Conservation (phyloP, 2,329 filamentous ascomycete species). For the Penicillium rolfsii region DNA sequence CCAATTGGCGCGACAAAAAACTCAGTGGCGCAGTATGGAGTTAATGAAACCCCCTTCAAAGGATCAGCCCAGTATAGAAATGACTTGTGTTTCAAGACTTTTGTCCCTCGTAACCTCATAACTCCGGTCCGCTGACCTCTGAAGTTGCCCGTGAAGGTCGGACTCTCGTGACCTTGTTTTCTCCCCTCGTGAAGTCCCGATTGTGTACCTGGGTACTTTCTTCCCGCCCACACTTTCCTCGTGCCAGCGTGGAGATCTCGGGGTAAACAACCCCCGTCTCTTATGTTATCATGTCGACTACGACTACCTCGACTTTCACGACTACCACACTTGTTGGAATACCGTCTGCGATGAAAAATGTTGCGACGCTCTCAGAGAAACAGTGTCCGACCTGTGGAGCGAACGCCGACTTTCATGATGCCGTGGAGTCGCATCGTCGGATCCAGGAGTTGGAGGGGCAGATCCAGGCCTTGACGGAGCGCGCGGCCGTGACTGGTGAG, state of each 20-base stretch:
- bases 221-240: constrained; percentile 1
- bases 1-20: constrained; percentile 13
- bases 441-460: constrained; percentile 60
- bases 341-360: constrained; percentile 34
- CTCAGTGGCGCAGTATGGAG: constrained; percentile 25
- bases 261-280: constrained; percentile 16
- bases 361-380: constrained; percentile 27
- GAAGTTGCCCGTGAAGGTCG: background rate
- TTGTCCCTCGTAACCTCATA: background rate
- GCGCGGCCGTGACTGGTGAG: constrained; percentile 58
- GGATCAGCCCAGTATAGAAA: constrained; percentile 10
- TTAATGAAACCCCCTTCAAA: constrained; percentile 25
- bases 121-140: background rate
- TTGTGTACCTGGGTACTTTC: background rate
- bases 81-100: constrained; percentile 15
- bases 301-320: constrained; percentile 28
- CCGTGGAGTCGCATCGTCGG: constrained; percentile 43
- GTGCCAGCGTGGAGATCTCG: constrained; percentile 13
- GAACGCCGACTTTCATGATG: constrained; percentile 31
- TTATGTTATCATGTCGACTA: constrained; percentile 36
- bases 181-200: background rate
- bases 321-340: constrained; percentile 39
- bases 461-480: constrained; percentile 55
- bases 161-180: background rate
- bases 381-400: constrained; percentile 48